Base-by-base conservation (phyloP, 441 rosid genomes). In the Arabidopsis hybrid region DNA sequence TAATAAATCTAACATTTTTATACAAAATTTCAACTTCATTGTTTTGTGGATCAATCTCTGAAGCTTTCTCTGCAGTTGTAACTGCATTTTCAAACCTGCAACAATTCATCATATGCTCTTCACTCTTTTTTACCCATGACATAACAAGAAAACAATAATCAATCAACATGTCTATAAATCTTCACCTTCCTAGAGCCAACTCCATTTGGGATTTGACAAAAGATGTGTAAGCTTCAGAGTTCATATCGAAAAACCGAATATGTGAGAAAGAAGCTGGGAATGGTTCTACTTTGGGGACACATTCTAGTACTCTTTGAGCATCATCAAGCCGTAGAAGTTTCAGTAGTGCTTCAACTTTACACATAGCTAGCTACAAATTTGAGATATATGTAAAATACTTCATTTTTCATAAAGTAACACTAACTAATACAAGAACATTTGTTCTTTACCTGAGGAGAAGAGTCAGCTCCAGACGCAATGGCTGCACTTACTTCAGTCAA, bases 71-170 rank as follows among this genome's bases (percentile, higher is more conserved):
- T 57, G 91, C 93, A 73, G 85, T 81, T 65, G 85, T 61, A 81
- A 89, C 87, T 73, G 96, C 98, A 85, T 79, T 83, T 66, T 91
- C 97, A 83, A 91, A 94, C 97, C 98, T 93, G 97, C 93, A 88
- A 88, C 81, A 71, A 75, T 81, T 73, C 74, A 58, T 65, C 81
- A 74, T 49, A 80, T 40, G 72, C 77, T 81, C 67, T 84, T 79
- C 83, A 69, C 62, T 60, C 74, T 64, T 46, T 46, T 36, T 8
- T 43, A 64, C 74, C 18, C 36, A 69, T 76, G 63, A 38, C 70
- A 56, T 75, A 64, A 50, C 12, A 52, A 62, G 5, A 43, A 73
- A 16, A 57, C 56, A 16, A 17, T 13, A 18, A 14, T 17, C 34
- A 60, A 71, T n/a, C 65, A 38, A 43, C 45, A 65, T 7, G 60